These are phyloP conservation scores for Medicago lupulina DNA, from an alignment of 306 rosid genomes.

Conservation along the genomic window DNA sequence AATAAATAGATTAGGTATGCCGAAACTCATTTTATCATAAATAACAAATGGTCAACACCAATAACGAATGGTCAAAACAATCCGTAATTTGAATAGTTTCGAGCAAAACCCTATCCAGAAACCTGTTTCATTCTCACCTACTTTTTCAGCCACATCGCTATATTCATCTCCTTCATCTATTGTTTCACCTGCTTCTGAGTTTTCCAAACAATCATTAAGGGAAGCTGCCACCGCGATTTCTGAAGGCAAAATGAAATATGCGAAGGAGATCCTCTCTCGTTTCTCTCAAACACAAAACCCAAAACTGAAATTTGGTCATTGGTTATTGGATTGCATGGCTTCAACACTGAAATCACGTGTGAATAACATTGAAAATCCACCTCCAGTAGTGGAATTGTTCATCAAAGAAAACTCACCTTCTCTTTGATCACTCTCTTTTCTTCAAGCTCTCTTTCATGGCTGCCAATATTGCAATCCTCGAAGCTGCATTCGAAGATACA, in stretches of 20 bases:
- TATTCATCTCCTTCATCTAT: constrained; percentile 62
- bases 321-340: constrained; percentile 55
- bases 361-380: constrained; percentile 56
- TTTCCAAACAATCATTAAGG: constrained; percentile 64
- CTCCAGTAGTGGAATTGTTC: constrained; percentile 56
- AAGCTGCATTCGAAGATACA: constrained; percentile 66
- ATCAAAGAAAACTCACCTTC: constrained; percentile 62
- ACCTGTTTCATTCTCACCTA: constrained; percentile 70
- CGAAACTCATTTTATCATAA: too few relatives aligned
- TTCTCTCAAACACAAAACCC: constrained; percentile 24
- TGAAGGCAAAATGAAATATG: constrained; percentile 66
- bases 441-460: constrained; percentile 69
- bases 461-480: constrained; percentile 75
- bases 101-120: constrained; percentile 47
- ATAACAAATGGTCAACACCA: constrained; percentile 37
- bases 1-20: too few relatives aligned
- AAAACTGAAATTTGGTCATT: constrained; percentile 54
- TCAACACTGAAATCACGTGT: constrained; percentile 67
- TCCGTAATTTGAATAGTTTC: constrained; percentile 66
- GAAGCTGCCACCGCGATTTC: constrained; percentile 84
- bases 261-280: constrained; percentile 70
- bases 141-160: constrained; percentile 66
- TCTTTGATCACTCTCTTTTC: constrained; percentile 62
- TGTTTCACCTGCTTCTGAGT: constrained; percentile 52
- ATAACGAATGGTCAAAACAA: constrained; percentile 82